These are phyloP conservation scores for Graphium sp. DNA, from an alignment of 2,329 filamentous ascomycete species.

Conservation along the genomic window DNA sequence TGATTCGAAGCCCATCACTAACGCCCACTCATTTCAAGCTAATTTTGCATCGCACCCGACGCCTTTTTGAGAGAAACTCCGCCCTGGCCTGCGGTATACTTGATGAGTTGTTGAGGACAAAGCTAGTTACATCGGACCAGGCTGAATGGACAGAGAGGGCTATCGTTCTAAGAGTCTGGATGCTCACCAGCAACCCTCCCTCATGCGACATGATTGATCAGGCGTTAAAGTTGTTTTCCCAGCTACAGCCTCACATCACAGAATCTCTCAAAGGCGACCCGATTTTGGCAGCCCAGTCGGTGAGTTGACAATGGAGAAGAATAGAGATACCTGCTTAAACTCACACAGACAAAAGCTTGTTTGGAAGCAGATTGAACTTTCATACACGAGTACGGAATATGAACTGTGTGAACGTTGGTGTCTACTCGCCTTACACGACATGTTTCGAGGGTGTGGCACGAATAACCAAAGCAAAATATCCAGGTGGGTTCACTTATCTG, in stretches of 20 bases:
- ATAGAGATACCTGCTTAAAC: too few species aligned
- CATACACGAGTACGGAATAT: constrained; percentile 33
- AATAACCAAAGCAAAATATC: constrained; percentile 51
- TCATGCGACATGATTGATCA: constrained; percentile 11
- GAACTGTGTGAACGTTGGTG: constrained; percentile 54
- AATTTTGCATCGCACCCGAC: constrained; percentile 51
- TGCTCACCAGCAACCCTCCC: constrained; percentile 34
- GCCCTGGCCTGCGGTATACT: constrained; percentile 32
- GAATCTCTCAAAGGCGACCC: too few species aligned
- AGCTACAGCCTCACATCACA: too few species aligned
- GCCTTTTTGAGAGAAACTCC: constrained; percentile 38
- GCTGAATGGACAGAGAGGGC: constrained; percentile 50
- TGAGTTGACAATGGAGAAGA: too few species aligned
- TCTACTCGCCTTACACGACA: constrained; percentile 42
- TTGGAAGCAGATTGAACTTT: constrained; percentile 61
- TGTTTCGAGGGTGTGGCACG: constrained; percentile 50
- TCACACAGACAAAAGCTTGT: too few species aligned
- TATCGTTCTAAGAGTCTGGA: constrained; percentile 51
- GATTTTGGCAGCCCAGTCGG: constrained; percentile 52
- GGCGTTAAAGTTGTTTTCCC: constrained; percentile 10
- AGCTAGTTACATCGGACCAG: constrained; percentile 31
- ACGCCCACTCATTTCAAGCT: constrained; percentile 48
- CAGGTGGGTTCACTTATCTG: constrained; percentile 25
- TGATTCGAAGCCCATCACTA: constrained; percentile 42
- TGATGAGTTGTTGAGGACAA: constrained; percentile 44